Evolutionary conservation across 371 early-diverging fungal genomes (phyloP), one percentile per base, ranked within the genome.

Genomic region (Catenaria anguillulae): DNA sequence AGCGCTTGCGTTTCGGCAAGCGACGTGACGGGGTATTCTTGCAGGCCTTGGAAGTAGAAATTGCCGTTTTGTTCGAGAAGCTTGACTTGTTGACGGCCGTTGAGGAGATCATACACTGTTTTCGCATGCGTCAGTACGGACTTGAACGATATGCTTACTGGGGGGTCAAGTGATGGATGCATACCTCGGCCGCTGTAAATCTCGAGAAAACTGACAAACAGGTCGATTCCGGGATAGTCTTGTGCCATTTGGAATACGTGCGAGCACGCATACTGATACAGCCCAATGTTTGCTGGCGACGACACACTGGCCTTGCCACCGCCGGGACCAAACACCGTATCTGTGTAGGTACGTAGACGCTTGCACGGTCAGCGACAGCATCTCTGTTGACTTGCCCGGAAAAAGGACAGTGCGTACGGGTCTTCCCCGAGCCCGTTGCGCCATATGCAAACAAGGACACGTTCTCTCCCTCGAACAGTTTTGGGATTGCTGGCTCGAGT

Each of bases 361-460:
- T n/a, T n/a, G n/a, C n/a, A n/a, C n/a, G n/a, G n/a, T n/a, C n/a
- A n/a, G n/a, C n/a, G n/a, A n/a, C n/a, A n/a, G n/a, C n/a, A n/a
- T n/a, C n/a, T n/a, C n/a, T n/a, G n/a, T n/a, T n/a, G n/a, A n/a
- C n/a, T n/a, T n/a, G n/a, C n/a, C n/a, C n/a, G n/a, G n/a, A n/a
- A 12, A 3, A 31, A 24, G 37, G 26, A 43, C 23, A 13, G n/a
- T n/a, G n/a, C 45, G 61, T 60, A 61, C 54, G 68, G 1, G 72
- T 74, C 59, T 74, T 74, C 29, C 75, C 75, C 46, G 68, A 67
- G 5, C 66, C 80, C 6, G 75, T 75, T 52, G 73, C 71, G 19
- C 77, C 76, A 52, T 71, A 84, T 10, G 77, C 78, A 60, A 84
- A 75, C n/a, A 79, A 60, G 8, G 59, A 60, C n/a, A 62, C 62